Conservation (phyloP, 257 asterid species). For the Leonotis leonurus region DNA sequence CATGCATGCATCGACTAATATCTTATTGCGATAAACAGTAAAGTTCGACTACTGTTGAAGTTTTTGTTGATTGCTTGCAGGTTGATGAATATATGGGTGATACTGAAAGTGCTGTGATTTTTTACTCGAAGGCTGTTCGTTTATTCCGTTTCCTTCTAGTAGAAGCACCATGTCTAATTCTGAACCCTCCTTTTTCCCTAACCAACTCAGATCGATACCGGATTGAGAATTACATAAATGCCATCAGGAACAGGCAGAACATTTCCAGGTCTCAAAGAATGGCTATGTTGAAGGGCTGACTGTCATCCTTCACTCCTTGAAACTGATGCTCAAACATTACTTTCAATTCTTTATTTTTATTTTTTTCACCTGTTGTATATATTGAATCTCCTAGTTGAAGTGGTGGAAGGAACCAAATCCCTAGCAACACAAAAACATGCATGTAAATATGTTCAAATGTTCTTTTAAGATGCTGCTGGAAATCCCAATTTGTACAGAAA, state of each 20-base stretch:
- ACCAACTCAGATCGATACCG: slow-evolving; percentile 69
- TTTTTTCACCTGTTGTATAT: slow-evolving; percentile 4
- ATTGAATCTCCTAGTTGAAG: slow-evolving; percentile 6
- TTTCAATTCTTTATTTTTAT: slow-evolving; percentile 12
- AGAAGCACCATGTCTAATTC: slow-evolving; percentile 69
- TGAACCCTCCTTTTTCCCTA: slow-evolving; percentile 80
- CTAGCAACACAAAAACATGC: slow-evolving; percentile 4
- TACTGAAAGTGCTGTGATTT: slow-evolving; percentile 38
- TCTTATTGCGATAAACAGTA: too few relatives aligned
- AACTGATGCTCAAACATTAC: slow-evolving; percentile 14
- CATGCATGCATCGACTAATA: too few relatives aligned
- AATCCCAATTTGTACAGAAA: not conserved
- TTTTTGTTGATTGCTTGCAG: slow-evolving; percentile 39
- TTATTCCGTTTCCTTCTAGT: slow-evolving; percentile 53
- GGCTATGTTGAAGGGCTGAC: slow-evolving; percentile 43
- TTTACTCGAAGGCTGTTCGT: slow-evolving; percentile 57
- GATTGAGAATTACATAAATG: slow-evolving; percentile 55
- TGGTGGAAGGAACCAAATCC: not conserved
- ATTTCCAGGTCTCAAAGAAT: slow-evolving; percentile 58
- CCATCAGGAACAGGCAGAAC: slow-evolving; percentile 61
- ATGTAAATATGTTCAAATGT: slow-evolving; percentile 15
- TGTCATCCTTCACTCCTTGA: slow-evolving; percentile 34
- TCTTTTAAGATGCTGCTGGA: slow-evolving; percentile 8
- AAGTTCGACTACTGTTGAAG: too few relatives aligned
- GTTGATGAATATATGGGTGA: slow-evolving; percentile 73